Conservation (phyloP, 805 yeast genomes). For the Candida maris region DNA sequence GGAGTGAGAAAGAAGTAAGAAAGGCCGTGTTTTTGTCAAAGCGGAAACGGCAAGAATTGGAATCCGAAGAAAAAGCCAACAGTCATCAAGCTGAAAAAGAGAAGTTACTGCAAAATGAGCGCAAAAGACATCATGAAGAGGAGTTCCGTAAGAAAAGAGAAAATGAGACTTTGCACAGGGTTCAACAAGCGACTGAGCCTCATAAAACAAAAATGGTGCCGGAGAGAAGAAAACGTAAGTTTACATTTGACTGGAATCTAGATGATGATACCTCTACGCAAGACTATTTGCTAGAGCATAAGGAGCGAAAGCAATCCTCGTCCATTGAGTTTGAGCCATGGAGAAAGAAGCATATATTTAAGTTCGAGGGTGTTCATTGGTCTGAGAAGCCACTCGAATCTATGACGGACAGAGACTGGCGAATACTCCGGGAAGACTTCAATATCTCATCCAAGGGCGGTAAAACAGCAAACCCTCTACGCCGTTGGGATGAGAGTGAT, state of each 20-base stretch:
- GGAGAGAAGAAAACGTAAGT: constrained; percentile 32
- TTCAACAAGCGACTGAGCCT: neutral
- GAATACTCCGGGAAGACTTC: constrained; percentile 76
- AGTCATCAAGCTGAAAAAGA: constrained; percentile 1
- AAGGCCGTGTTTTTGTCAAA: constrained; percentile 40
- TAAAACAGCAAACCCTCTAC: constrained; percentile 51
- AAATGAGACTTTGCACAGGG: constrained; percentile 3
- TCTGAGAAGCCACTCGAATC: constrained; percentile 53
- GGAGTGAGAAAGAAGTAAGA: constrained; percentile 25
- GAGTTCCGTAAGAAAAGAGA: constrained; percentile 5
- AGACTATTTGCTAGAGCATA: constrained; percentile 39
- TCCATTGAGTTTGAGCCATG: neutral
- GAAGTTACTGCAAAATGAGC: neutral
- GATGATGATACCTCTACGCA: constrained; percentile 60
- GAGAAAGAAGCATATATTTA: neutral
- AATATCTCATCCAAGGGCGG: constrained; percentile 59
- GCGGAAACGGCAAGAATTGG: constrained; percentile 38
- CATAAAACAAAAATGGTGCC: neutral
- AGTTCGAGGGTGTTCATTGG: constrained; percentile 51
- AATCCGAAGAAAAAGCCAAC: constrained; percentile 19
- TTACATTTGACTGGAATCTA: constrained; percentile 66
- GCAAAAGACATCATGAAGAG: neutral
- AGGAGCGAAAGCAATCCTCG: constrained; percentile 8
- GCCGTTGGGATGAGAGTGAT: constrained; percentile 67
- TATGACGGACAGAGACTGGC: constrained; percentile 88